These are phyloP conservation scores for Obba rivulosa DNA, from an alignment of 768 basidiomycete genomes.

Conservation along the genomic window DNA sequence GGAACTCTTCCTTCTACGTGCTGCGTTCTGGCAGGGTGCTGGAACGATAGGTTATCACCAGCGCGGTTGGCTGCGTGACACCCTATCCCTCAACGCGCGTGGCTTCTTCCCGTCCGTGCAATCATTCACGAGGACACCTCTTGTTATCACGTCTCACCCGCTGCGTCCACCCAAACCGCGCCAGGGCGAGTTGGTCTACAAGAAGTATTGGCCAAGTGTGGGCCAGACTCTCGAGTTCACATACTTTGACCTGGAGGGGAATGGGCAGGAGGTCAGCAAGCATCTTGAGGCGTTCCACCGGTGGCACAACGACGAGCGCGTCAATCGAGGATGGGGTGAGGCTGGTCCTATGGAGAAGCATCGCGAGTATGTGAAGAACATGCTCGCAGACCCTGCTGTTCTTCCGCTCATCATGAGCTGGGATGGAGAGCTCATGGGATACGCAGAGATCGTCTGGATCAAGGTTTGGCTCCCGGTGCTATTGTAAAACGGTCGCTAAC, in stretches of 20 bases:
- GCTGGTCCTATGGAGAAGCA: slow-evolving; percentile 39
- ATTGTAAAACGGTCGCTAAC: slow-evolving; percentile 6
- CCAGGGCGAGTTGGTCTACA: slow-evolving; percentile 36
- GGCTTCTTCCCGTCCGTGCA: slow-evolving; percentile 31
- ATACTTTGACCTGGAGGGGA: slow-evolving; percentile 22
- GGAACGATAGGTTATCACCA: slow-evolving; percentile 29
- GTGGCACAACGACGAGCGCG: slow-evolving; percentile 47
- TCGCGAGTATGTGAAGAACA: slow-evolving; percentile 30
- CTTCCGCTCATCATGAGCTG: slow-evolving; percentile 41
- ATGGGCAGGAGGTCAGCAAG: background rate
- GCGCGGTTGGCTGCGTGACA: slow-evolving; percentile 30
- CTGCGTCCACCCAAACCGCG: slow-evolving; percentile 43
- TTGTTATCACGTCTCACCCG: slow-evolving; percentile 47
- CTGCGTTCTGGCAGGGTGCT: slow-evolving; percentile 47
- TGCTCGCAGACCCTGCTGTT: slow-evolving; percentile 33
- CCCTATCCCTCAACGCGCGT: slow-evolving; percentile 17
- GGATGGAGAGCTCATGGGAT: slow-evolving; percentile 39
- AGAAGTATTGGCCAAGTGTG: slow-evolving; percentile 29
- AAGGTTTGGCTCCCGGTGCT: slow-evolving; percentile 33
- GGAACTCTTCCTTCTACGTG: slow-evolving; percentile 34
- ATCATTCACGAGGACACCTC: slow-evolving; percentile 39
- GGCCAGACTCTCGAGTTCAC: slow-evolving; percentile 26
- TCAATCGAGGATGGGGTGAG: slow-evolving; percentile 43
- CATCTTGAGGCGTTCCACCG: slow-evolving; percentile 41
- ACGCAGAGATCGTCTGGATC: slow-evolving; percentile 39